These are phyloP conservation scores for Clitopilus hobsonii DNA, from an alignment of 768 basidiomycete genomes.

Conservation along the genomic window DNA sequence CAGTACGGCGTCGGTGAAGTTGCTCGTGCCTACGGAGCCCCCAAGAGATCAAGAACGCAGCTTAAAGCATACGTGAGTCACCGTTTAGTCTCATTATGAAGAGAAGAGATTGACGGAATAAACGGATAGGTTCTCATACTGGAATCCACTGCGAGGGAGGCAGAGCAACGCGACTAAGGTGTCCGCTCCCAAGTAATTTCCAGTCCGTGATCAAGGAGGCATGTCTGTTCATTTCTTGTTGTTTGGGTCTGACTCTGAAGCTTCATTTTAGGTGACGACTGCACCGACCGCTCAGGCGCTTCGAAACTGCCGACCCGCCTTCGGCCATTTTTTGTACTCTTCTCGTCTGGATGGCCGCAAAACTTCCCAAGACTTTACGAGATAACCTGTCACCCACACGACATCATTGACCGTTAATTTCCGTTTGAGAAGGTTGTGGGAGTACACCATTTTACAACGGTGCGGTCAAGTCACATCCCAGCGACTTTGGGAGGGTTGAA, in stretches of 20 bases:
- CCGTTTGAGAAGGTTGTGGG: conserved; percentile 85
- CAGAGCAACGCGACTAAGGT: conserved; percentile 64
- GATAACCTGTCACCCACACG: conserved; percentile 83
- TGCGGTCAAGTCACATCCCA: too few species aligned
- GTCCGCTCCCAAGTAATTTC: too few species aligned
- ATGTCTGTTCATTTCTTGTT: too few species aligned
- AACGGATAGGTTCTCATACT: conserved; percentile 85
- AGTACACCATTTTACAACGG: too few species aligned
- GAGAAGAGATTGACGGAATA: neutral
- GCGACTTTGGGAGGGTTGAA: conserved; percentile 71
- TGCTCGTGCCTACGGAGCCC: conserved; percentile 82
- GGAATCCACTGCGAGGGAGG: conserved; percentile 80
- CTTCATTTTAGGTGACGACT: too few species aligned
- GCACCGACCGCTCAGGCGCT: too few species aligned
- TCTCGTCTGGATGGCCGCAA: conserved; percentile 73
- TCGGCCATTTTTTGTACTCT: too few species aligned
- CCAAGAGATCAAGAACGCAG: conserved; percentile 40
- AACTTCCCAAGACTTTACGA: conserved; percentile 72
- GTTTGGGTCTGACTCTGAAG: too few species aligned
- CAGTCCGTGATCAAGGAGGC: too few species aligned
- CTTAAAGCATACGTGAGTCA: conserved; percentile 71
- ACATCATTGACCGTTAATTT: conserved; percentile 86
- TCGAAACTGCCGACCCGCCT: too few species aligned
- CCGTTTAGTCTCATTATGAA: neutral
- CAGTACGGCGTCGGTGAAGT: conserved; percentile 70